These are phyloP conservation scores for Dioszegia hungarica DNA, from an alignment of 768 basidiomycete species.

Conservation along the genomic window DNA sequence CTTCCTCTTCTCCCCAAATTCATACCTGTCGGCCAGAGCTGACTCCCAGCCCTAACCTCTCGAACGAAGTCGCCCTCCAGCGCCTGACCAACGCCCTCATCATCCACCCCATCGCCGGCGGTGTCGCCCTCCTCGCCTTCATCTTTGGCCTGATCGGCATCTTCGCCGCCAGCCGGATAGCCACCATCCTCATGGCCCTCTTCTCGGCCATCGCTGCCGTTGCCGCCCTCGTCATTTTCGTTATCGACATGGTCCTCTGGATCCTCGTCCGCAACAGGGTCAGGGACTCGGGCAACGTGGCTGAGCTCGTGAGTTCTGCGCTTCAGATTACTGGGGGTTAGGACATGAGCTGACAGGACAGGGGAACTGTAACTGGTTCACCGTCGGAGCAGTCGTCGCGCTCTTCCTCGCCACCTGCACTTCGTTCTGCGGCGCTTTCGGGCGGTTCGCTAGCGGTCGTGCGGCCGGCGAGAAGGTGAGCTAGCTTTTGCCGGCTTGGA, in stretches of 20 bases:
- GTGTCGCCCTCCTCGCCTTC: slow-evolving; percentile 35
- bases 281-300: slow-evolving; percentile 49
- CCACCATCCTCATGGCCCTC: slow-evolving; percentile 74
- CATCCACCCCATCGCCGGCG: slow-evolving; percentile 68
- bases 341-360: slow-evolving; percentile 43
- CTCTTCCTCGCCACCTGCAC: slow-evolving; percentile 65
- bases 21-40: too few relatives aligned
- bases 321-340: background rate
- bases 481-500: background rate
- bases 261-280: slow-evolving; percentile 63
- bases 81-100: slow-evolving; percentile 71
- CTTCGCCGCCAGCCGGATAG: slow-evolving; percentile 60
- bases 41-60: slow-evolving; percentile 41
- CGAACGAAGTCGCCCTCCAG: slow-evolving; percentile 59
- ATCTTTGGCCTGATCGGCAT: slow-evolving; percentile 55
- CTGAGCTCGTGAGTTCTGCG: slow-evolving; percentile 38
- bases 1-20: too few relatives aligned
- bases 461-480: slow-evolving; percentile 44
- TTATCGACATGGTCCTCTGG: slow-evolving; percentile 77
- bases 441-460: slow-evolving; percentile 53
- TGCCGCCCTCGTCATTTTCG: slow-evolving; percentile 63
- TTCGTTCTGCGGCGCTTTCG: slow-evolving; percentile 63
- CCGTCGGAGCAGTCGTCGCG: slow-evolving; percentile 66
- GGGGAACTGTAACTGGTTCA: slow-evolving; percentile 80
- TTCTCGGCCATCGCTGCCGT: slow-evolving; percentile 63